These are phyloP conservation scores for Angomonas desouzai DNA, from an alignment of 208 protist species.

Conservation along the genomic window DNA sequence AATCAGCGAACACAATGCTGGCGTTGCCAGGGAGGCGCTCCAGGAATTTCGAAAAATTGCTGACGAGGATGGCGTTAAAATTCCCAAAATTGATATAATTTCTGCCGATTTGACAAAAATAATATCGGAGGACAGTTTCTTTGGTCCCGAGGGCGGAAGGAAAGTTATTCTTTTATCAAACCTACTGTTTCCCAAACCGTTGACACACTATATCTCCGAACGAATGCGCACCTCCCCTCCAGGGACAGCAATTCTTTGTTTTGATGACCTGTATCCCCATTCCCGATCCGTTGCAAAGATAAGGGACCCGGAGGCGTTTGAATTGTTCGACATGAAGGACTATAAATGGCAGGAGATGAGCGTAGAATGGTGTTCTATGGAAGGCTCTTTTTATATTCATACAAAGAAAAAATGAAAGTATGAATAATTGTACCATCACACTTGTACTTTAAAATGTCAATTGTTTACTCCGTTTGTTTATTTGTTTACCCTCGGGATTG, in stretches of 20 bases:
- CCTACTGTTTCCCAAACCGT: conserved; percentile 51
- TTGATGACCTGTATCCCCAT: conserved; percentile 73
- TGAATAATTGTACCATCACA: background rate
- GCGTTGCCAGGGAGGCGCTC: conserved; percentile 41
- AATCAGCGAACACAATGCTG: conserved; percentile 58
- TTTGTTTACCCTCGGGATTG: background rate
- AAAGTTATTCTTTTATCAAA: conserved; percentile 72
- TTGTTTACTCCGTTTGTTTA: conserved; percentile 9
- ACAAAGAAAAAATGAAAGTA: conserved; percentile 21
- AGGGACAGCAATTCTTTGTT: conserved; percentile 53
- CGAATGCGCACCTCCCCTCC: conserved; percentile 28
- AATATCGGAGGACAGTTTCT: conserved; percentile 29
- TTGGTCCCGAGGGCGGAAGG: conserved; percentile 34
- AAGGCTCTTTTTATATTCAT: conserved; percentile 62
- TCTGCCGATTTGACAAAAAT: conserved; percentile 56
- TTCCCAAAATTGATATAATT: conserved; percentile 65
- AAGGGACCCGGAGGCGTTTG: conserved; percentile 60
- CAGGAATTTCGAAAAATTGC: conserved; percentile 22
- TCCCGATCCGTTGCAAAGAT: conserved; percentile 34
- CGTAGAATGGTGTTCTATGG: conserved; percentile 59
- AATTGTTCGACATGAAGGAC: conserved; percentile 60
- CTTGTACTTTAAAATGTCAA: background rate
- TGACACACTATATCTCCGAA: conserved; percentile 66
- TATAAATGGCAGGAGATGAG: conserved; percentile 56
- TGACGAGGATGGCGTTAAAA: conserved; percentile 18